Conservation (phyloP, 176 grass and related monocot species). For the Canna indica region DNA sequence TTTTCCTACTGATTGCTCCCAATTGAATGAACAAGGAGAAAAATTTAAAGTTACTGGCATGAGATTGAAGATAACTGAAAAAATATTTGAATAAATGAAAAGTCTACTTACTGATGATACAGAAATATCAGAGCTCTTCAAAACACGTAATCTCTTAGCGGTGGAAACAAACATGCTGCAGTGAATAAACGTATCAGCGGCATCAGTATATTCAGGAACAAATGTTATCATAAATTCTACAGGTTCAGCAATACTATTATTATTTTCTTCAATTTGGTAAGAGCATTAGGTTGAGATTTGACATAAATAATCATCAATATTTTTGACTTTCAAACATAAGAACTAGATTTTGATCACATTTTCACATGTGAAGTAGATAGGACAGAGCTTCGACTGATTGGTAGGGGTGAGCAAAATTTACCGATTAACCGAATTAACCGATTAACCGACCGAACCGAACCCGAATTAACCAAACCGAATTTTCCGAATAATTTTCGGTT, state of each 20-base stretch:
- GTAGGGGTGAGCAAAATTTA: no score
- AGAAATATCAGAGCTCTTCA: slow-evolving; percentile 57
- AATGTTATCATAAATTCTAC: no score
- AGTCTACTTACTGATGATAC: slow-evolving; percentile 37
- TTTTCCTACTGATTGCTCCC: neutral
- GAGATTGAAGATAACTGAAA: neutral
- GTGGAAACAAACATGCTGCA: slow-evolving; percentile 68
- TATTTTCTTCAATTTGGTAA: no score
- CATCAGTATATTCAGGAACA: neutral
- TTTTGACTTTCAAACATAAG: neutral
- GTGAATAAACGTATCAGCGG: neutral
- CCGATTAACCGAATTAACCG: no score
- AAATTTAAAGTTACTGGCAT: neutral
- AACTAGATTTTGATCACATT: no score
- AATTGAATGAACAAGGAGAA: neutral
- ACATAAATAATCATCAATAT: neutral
- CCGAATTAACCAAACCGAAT: no score
- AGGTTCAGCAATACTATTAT: no score
- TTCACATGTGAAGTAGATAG: no score
- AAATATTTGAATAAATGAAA: neutral
- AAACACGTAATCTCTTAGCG: slow-evolving; percentile 60
- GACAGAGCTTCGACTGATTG: no score
- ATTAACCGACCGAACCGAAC: no score
- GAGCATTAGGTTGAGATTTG: neutral
- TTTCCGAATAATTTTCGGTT: no score